phyloP scores from a whole-genome alignment of 2,329 filamentous ascomycete genomes.

The Rhynchosporium secalis region DNA sequence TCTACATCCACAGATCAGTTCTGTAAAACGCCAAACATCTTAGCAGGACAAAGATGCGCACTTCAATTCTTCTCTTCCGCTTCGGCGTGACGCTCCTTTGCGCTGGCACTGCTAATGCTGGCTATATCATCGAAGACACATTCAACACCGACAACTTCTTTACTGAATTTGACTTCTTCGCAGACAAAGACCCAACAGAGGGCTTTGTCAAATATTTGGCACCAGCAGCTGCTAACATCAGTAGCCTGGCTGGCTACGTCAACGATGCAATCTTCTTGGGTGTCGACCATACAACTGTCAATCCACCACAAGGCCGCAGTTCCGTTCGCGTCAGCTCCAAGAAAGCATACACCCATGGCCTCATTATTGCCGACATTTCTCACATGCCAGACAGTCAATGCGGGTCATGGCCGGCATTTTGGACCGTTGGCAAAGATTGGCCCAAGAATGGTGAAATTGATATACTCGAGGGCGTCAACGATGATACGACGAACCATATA shows the following conservation, averaged over 20 bases:
- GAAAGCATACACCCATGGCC: slow-evolving; percentile 53
- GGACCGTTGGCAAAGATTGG: slow-evolving; percentile 62
- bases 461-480: slow-evolving; percentile 76
- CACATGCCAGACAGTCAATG: slow-evolving; percentile 61
- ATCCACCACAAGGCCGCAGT: slow-evolving; percentile 59
- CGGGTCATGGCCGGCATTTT: slow-evolving; percentile 62
- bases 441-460: slow-evolving; percentile 73
- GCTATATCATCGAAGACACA: slow-evolving; percentile 47
- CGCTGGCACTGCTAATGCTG: slow-evolving; percentile 32
- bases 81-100: slow-evolving; percentile 38
- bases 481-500: slow-evolving; percentile 57
- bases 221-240: slow-evolving; percentile 55
- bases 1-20: slow-evolving; percentile 15
- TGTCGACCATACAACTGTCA: slow-evolving; percentile 61
- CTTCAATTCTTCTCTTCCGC: slow-evolving; percentile 30
- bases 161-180: slow-evolving; percentile 56
- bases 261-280: slow-evolving; percentile 65
- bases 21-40: slow-evolving; percentile 8
- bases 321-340: slow-evolving; percentile 67
- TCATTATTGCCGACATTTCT: slow-evolving; percentile 58
- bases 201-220: slow-evolving; percentile 68
- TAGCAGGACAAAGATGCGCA: slow-evolving; percentile 28
- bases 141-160: slow-evolving; percentile 48
- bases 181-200: slow-evolving; percentile 64
- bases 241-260: slow-evolving; percentile 46